Base-by-base conservation (phyloP, 257 asterid genomes). In the Euphrasia confusa region DNA sequence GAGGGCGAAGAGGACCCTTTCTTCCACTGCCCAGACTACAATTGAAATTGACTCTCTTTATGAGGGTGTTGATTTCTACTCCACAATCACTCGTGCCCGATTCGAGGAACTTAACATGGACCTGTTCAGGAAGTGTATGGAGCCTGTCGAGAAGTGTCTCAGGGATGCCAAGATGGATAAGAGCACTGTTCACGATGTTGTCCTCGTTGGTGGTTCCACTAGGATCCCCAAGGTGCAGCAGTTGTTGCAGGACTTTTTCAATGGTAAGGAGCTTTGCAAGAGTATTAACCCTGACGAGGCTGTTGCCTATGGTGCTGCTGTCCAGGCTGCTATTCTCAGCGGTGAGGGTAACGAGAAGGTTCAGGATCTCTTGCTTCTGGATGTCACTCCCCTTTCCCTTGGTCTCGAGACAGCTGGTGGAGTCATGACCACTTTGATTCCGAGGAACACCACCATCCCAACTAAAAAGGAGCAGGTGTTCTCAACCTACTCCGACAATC, bases 91-190 rank as follows among this genome's bases (percentile, higher is more conserved):
- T 2, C 89, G 93, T 33, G 95, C 95, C 30, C 78, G 93, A 37
- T 87, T 82, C 10, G 95, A 87, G 74, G 95, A 87, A 75, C 83
- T 87, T 1, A 87, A 87, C 89, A 84, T 87, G 95, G 95, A 84
- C 63, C 55, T 87, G 32, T 87, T 87, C 74, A 78, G 93, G 4
- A 87, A 84, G 60, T 87, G 90, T 33, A 84, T 84, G 95, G 93
- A 87, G 52, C 95, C 90, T 0, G 95, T 87, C 2, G 95, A 87
- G 77, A 87, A 87, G 76, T 87, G 93, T 52, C 11, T 87, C 75
- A 80, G 95, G 60, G 93, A 87, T 71, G 95, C 93, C 0, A 87
- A 82, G 86, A 87, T 87, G 95, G 93, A 84, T 61, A 87, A 84
- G 74, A 75, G 88, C 77, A 54, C 42, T 3, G 63, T 83, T 26